Base-by-base conservation (phyloP, 2,329 filamentous ascomycete species). In the Aspergillus felis region DNA sequence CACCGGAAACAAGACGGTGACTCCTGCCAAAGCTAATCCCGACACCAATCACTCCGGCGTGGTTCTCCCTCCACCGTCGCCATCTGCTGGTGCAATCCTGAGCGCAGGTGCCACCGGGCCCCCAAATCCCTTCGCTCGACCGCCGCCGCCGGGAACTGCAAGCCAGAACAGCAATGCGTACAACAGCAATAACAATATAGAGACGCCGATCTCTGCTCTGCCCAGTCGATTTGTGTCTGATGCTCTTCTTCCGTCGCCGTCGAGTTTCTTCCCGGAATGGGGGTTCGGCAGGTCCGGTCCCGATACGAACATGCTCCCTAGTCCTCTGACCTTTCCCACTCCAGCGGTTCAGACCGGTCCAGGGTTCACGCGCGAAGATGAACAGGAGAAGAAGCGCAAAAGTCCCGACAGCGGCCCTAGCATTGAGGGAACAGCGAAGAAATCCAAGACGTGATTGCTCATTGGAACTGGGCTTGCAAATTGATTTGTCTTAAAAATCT, bases 61-160 rank as follows among this genome's bases (percentile, higher is more conserved):
- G 22, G 91, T 97, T 2, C 81, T 99, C 5, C 94, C 94, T 20
- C 93, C 93, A 7, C 94, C 94, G 0, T 97, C 94, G 1, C 93
- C 94, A 0, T 96, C 91, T 29, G 90, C 91, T 2, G 89, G 89
- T 24, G 86, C 91, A 2, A 81, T 97, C 6, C 80, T 97, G 55
- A 96, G 92, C 50, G 94, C 94, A 0, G 94, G 94, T 44, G 93
- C 94, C 8, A 89, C 88, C 41, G 94, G 94, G 0, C 94, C 94
- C 14, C 92, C 92, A 2, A 99, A 99, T 72, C 94, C 94, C 0
- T 99, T 97, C 73, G 94, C 94, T 7, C 84, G 93, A 46, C 94
- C 93, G 0, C 84, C 87, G 27, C 91, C 90, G 4, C 90, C 92
- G n/a, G 69, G 63, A 17, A 58, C 70, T 49, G 65, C 66, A 42